Base-by-base conservation (phyloP, 139 green algal genomes). In the Chlorella sorokiniana region DNA sequence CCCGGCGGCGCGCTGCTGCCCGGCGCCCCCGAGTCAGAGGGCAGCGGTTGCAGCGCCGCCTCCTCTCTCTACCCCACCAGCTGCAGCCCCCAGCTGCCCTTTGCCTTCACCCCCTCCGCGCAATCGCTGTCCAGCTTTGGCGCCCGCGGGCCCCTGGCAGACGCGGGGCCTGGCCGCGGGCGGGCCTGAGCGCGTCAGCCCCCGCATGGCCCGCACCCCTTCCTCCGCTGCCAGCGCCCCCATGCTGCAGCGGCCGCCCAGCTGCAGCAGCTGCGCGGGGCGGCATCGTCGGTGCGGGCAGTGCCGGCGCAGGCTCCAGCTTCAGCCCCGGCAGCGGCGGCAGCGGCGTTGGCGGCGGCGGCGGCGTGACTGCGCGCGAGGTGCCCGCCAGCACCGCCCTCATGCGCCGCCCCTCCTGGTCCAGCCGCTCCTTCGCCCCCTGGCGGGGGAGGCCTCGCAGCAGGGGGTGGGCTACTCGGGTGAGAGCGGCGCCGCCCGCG, bases 31-130 rank as follows among this genome's bases (percentile, higher is more conserved):
- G 75, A 82, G 48, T 76, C 51, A 52, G 69, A 82, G 22, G 41
- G 33, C 75, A 74, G 79, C 79, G 69, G 68, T n/a, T n/a, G n/a
- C 82, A 89, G 80, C 65, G 76, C 67, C 4, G 71, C 77, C 27
- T 84, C 74, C 33, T 81, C 63, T 7, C 68, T 65, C 33, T 90
- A 82, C 67, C 82, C 86, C 31, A 80, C 83, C 42, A 90, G 87
- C 70, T 84, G 86, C 86, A 93, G 87, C 69, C 92, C 92, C 0
- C 89, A 95, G 81, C 89, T 96, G 54, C 92, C 92, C 1, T 96
- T 96, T 85, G 92, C 92, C 18, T 93, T 94, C 83, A 96, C 92
- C 1, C 92, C 92, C 22, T 93, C 91, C 10, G 90, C 82, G 0
- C 73, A 83, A n/a, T 94, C 88, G 25, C 37, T 89, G 35, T 76